Evolutionary conservation across 148 eudicot species (phyloP).

Genomic region (Polygonum maritimum): DNA sequence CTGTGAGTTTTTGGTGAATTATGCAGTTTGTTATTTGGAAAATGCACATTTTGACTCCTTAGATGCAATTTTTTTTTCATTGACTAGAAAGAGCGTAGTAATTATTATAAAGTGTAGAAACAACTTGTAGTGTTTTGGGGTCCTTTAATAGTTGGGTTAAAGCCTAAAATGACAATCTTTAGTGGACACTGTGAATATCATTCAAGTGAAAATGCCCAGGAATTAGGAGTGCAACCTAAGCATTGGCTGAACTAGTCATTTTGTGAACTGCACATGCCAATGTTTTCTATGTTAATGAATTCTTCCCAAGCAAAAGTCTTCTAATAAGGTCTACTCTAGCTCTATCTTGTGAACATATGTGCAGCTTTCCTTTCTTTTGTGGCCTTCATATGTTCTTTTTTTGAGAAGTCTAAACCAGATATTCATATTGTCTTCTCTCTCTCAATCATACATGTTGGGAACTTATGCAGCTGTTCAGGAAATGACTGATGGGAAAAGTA

Average conservation of each 20-base stretch:
- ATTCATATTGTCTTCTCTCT: neutral
- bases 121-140: too few relatives aligned
- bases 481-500: slow-evolving; percentile 14
- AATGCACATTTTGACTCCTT: too few relatives aligned
- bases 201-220: neutral
- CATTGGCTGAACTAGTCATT: neutral
- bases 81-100: too few relatives aligned
- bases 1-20: too few relatives aligned
- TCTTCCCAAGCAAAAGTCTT: neutral
- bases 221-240: neutral
- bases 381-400: neutral
- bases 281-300: neutral
- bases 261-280: neutral
- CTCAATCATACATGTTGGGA: neutral
- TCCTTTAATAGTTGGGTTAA: too few relatives aligned
- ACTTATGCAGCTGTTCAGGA: slow-evolving; percentile 38
- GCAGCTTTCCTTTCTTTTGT: neutral
- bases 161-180: too few relatives aligned
- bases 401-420: neutral
- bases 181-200: neutral
- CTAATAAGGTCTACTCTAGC: neutral
- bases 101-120: too few relatives aligned
- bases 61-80: too few relatives aligned
- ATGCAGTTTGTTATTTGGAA: too few relatives aligned
- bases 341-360: neutral